These are phyloP conservation scores for Austropuccinia psidii DNA, from an alignment of 1,284 basidiomycete genomes.

Conservation along the genomic window DNA sequence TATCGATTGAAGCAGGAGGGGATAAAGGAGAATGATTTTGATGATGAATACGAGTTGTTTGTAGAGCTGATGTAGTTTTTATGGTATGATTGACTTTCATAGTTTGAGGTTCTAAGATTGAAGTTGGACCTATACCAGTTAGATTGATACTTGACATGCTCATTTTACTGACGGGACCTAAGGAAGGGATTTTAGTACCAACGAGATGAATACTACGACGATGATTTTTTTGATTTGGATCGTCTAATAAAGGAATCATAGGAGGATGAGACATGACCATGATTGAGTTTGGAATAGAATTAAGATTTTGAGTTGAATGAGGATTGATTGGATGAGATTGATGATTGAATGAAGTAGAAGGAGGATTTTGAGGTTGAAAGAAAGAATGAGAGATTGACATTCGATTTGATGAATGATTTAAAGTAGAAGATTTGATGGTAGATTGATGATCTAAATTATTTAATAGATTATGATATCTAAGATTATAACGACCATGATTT, in stretches of 20 bases:
- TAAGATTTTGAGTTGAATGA: not conserved
- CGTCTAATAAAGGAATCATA: constrained; percentile 31
- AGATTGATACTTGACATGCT: constrained; percentile 24
- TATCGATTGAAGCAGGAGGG: constrained; percentile 51
- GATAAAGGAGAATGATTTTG: constrained; percentile 5
- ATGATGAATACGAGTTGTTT: not conserved
- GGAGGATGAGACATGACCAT: constrained; percentile 24
- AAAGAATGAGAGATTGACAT: not conserved
- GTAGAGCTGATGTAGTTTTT: not conserved
- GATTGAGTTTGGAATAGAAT: not conserved
- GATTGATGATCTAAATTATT: not conserved
- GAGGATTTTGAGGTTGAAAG: not conserved
- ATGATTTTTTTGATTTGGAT: constrained; percentile 11
- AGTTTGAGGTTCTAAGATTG: constrained; percentile 2
- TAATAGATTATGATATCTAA: not conserved
- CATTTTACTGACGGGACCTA: constrained; percentile 30
- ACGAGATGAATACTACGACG: constrained; percentile 20
- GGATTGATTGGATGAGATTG: not conserved
- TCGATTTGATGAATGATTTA: not conserved
- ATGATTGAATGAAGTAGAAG: not conserved
- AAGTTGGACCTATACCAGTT: not conserved
- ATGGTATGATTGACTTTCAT: not conserved
- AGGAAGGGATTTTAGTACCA: constrained; percentile 30
- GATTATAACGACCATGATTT: constrained; percentile 19
- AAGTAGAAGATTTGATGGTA: constrained; percentile 12